Percentiles rank a stretch among this genome's conserved stretches.
Conservation (phyloP, 805 yeast genomes). For the Candida nanaspora region DNA sequence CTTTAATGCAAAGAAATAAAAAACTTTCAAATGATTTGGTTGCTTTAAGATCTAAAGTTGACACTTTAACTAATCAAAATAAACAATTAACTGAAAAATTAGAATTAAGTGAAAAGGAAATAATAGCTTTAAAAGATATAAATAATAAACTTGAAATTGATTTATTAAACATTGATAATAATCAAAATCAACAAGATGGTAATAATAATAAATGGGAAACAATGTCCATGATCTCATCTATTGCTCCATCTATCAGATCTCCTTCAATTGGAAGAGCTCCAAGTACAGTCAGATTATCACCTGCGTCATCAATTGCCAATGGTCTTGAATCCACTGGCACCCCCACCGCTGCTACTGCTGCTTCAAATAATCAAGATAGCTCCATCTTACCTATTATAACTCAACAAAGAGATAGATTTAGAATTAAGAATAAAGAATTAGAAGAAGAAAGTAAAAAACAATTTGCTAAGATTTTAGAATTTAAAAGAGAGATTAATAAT, state of each 20-base stretch:
- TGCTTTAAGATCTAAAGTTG: conserved; percentile 53
- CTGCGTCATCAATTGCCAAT: conserved; percentile 44
- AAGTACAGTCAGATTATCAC: conserved; percentile 29
- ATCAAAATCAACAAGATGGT: conserved; percentile 14
- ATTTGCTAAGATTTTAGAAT: conserved; percentile 43
- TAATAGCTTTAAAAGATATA: conserved; percentile 34
- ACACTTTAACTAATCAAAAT: conserved; percentile 35
- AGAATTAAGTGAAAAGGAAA: conserved; percentile 26
- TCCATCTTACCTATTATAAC: conserved; percentile 79
- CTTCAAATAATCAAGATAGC: conserved; percentile 23
- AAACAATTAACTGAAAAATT: conserved; percentile 32
- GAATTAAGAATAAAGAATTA: conserved; percentile 72
- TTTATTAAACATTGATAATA: conserved; percentile 48
- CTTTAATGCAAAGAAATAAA: conserved; percentile 61
- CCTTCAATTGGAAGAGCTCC: conserved; percentile 15
- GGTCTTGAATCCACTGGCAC: conserved; percentile 7
- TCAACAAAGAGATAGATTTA: conserved; percentile 90
- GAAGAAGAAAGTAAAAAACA: conserved; percentile 73
- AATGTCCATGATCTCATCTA: conserved; percentile 61
- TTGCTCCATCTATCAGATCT: conserved; percentile 26
- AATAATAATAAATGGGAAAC: conserved; percentile 50
- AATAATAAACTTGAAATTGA: conserved; percentile 71
- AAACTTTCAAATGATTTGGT: conserved; percentile 66
- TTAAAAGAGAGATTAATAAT: conserved; percentile 55
- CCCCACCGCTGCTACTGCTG: conserved; percentile 3